Evolutionary conservation across 257 asterid species (phyloP), one percentile per base, ranked within the genome.

Genomic region (Solanum ossicruentum): DNA sequence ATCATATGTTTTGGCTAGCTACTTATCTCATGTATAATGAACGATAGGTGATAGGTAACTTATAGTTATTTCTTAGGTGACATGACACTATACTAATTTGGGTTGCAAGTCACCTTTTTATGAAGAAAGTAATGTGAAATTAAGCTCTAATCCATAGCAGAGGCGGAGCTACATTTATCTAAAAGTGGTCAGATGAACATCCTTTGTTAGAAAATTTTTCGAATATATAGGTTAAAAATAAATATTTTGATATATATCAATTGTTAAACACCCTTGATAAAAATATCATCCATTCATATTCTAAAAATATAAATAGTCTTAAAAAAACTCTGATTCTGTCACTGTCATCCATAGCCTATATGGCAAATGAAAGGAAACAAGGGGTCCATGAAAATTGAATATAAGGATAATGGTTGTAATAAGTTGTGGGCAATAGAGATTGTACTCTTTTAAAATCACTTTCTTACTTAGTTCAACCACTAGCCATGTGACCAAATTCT

Each of bases 401-500:
- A 63, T 36, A 51, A 77, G 12, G 82, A 51, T 15, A 77, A 77
- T 77, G 45, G 63, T 51, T 77, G 16, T 77, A 51, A 51, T 77
- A 77, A 77, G 63, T 77, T 51, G 82, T 51, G 82, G 82, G 63
- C 82, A 77, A 15, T 49, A 47, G n/a, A 75, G 12, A n/a, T 52
- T 49, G 67, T 28, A 21, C 32, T 26, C 57, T 55, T 52, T 83
- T n/a, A 47, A 39, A 8, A 56, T 82, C 17, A 23, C 72, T 66
- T 83, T 49, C 80, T 71, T 28, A 49, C 23, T 66, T 36, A 51
- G 51, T n/a, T 23, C 12, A 63, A 41, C 85, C 80, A 66, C 85
- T 67, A 66, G 80, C 85, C 85, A 67, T 83, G 85, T 83, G 80
- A 83, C 21, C 54, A 26, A 66, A 83, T 71, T 49, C 80, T 83